Evolutionary conservation across 768 basidiomycete species (phyloP), one percentile per base, ranked within the genome.

Genomic region (Royoungia palumana): DNA sequence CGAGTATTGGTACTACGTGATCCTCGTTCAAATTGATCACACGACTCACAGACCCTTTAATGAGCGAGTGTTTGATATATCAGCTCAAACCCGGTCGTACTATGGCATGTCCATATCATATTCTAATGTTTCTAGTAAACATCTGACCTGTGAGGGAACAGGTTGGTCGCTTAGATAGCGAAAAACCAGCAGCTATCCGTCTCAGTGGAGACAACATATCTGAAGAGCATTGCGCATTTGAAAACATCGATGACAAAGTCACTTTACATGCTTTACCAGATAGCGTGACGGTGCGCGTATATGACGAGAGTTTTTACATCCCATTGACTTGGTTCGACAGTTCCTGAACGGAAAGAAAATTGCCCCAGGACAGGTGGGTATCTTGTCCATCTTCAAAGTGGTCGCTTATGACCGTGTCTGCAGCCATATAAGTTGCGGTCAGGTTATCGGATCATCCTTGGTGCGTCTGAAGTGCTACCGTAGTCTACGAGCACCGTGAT

Each of bases 401-500:
- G 17, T 44, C 55, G 38, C 14, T 55, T 54, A 22, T 47, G 46
- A 57, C 48, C 22, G 50, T 49, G 42, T 53, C 22, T 57, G 16
- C 53, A 75, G 88, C 77, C 85, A 12, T 81, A 89, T 66, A 92
- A 90, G 71, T 80, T 99, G 39, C 83, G 87, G 32, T 94, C 94
- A 46, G 96, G 96, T 30, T 98, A 87, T 67, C 89, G 96, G 25
- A 90, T 99, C 62, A 99, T 99, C 65, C 80, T 99, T 43, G 95
- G 89, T 90, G 60, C 49, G 79, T 44, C 7, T 46, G 16, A 20
- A 21, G 25, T 25, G 41, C 38, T 27, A 12, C n/a, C 8, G 8
- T 28, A 19, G 12, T 55, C 27, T 45, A 34, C 21, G 24, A 38
- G 25, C 8, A 42, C 35, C 6, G 30, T 37, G 30, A 22, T 44